Evolutionary conservation across 495 filamentous ascomycete genomes (phyloP), one percentile per base, ranked within the genome.

Genomic region (Xylaria palmicola): DNA sequence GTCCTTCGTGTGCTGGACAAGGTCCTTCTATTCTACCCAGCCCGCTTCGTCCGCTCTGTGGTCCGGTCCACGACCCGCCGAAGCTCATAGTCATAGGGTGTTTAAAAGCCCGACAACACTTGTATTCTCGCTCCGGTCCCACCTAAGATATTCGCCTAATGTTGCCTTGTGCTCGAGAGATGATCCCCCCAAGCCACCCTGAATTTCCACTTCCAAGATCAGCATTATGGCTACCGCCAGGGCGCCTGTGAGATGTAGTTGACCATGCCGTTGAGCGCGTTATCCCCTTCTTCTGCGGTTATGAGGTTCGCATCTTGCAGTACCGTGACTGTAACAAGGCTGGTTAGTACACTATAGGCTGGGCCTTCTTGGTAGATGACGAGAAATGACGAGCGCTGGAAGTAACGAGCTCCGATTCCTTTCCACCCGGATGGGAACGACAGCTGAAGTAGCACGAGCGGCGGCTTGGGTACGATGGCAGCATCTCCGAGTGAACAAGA

Each of bases 201-300:
- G 45, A 44, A 26, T 19, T 27, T 20, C 36, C 34, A 17, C 34
- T 17, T 26, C 15, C 17, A 17, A n/a, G 19, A 13, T 49, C 37
- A 17, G 32, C 19, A 13, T 27, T 17, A 22, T 4, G 5, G 2
- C 37, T 66, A 71, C 61, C 64, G 64, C 69, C 69, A 71, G 10
- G 69, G 69, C 12, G 69, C 69, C 36, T 63, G 69, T 29, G 69
- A 67, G 36, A 71, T 69, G 56, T 69, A 65, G 29, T 71, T 69
- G 12, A 71, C 69, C 69, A 71, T 71, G 19, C 66, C 62, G 50
- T 71, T 69, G 29, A 71, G 44, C 5, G 69, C 69, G 32, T 67
- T 67, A 17, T 71, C 69, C 8, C 69, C 69, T 37, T 71, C 69
- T 30, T 71, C 69, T 9, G 56, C 69, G 13, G 69, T 71, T 30